Base-by-base conservation (phyloP, 768 basidiomycete genomes). In the Kwoniella sp. region DNA sequence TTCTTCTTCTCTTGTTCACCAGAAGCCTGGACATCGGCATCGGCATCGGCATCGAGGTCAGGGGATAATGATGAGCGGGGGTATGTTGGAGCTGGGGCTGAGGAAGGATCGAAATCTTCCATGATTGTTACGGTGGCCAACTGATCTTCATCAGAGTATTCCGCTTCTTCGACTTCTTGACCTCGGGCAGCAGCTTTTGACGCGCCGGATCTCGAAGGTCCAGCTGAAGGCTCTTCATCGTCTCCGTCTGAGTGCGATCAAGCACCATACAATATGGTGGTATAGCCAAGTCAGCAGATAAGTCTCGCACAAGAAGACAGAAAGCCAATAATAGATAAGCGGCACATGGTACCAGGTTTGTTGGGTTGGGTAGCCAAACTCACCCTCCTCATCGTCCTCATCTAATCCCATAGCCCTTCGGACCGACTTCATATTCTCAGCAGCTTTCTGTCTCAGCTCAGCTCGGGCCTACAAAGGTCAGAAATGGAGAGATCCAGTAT, bases 101-200 rank as follows among this genome's bases (percentile, higher is more conserved):
- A 47, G 88, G 79, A 71, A 85, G 90, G 86, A 77, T 94, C 91
- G 77, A 95, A 91, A 77, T 96, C 91, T 76, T 96, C 91, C 15
- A 91, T 87, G 54, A 96, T 87, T 17, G 92, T 93, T 49, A 96
- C 92, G 19, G 90, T 91, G 49, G 93, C 91, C 30, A 90, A 83
- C 64, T 88, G 85, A 73, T 93, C 88, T 72, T 92, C 91, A 68
- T 88, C 88, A 70, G 90, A 88, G 68, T 87, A 94, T 76, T 90
- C 88, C 59, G 87, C 87, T 56, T 83, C 82, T 72, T 83, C 78
- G n/a, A 55, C 21, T 9, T 80, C 67, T 76, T 80, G 61, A 5
- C 49, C 50, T 44, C 17, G 8, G 17, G 40, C 40, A 3, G 40
- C 8, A 33, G 10, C 54, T 50, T 58, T 58, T 2, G 26, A 25